phyloP scores from a whole-genome alignment of 2,329 filamentous ascomycete species.

The Lomentospora prolificans region DNA sequence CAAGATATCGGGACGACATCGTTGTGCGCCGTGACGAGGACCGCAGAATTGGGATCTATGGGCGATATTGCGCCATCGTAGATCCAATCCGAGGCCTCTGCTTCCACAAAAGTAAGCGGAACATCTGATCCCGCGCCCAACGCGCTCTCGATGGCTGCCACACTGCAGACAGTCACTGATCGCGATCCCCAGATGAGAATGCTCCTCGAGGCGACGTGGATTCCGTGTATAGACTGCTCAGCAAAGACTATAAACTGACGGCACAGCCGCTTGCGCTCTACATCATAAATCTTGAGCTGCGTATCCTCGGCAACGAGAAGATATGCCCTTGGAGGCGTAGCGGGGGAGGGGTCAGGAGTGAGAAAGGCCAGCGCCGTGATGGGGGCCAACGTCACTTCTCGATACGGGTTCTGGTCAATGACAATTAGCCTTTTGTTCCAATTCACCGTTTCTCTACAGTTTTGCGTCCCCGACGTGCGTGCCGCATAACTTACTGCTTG shows the following conservation, averaged over 20 bases:
- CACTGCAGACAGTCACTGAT: slow-evolving; percentile 35
- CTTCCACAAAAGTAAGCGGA: not conserved
- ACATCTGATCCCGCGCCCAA: not conserved
- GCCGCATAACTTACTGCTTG: not conserved
- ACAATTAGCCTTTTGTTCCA: not conserved
- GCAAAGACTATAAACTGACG: slow-evolving; percentile 46
- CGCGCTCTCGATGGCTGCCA: slow-evolving; percentile 15
- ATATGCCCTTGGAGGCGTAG: slow-evolving; percentile 19
- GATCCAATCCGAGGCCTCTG: slow-evolving; percentile 61
- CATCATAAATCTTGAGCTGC: slow-evolving; percentile 43
- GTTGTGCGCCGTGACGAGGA: slow-evolving; percentile 80
- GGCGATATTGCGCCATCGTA: slow-evolving; percentile 53
- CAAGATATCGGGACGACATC: slow-evolving; percentile 48
- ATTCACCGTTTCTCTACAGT: not conserved
- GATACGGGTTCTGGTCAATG: not conserved
- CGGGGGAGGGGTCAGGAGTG: slow-evolving; percentile 14
- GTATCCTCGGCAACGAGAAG: slow-evolving; percentile 53
- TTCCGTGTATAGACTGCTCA: slow-evolving; percentile 66
- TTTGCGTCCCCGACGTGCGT: not conserved
- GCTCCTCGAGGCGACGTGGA: slow-evolving; percentile 33
- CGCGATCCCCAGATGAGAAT: slow-evolving; percentile 63
- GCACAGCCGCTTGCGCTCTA: slow-evolving; percentile 23
- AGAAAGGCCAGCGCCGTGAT: slow-evolving; percentile 52
- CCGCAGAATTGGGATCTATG: slow-evolving; percentile 31
- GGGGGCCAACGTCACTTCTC: slow-evolving; percentile 27